A percentile compares a stretch with the other conserved stretches of the same genome.
Conservation (phyloP, 495 filamentous ascomycete genomes). For the Neurospora terricola region DNA sequence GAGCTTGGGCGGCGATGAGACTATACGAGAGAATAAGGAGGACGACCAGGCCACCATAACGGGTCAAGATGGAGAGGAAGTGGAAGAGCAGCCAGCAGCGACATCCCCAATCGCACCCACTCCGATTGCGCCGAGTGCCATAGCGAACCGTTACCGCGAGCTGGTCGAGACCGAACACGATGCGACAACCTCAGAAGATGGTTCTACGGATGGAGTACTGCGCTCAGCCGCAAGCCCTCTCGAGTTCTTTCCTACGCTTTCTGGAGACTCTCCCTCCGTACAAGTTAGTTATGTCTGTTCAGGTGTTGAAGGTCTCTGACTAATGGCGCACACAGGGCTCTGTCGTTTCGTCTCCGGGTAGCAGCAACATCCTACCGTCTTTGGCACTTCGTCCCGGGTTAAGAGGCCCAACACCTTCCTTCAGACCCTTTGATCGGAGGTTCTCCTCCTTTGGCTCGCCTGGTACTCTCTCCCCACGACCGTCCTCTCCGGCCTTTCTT, state of each 20-base stretch:
- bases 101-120: constrained; percentile 11
- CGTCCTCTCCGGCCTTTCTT: constrained; percentile 72
- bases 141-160: constrained; percentile 38
- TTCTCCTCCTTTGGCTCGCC: constrained; percentile 75
- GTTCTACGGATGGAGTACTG: constrained; percentile 30
- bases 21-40: constrained; percentile 29
- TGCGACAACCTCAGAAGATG: constrained; percentile 34
- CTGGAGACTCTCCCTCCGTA: constrained; percentile 83
- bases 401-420: constrained; percentile 60
- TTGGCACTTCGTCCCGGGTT: constrained; percentile 37
- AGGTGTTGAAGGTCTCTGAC: constrained; percentile 3
- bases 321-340: constrained; percentile 57
- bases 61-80: not conserved
- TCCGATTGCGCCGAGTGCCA: constrained; percentile 20
- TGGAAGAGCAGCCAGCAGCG: constrained; percentile 24
- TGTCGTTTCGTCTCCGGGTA: constrained; percentile 63
- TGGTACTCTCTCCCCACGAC: constrained; percentile 47
- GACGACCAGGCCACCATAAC: constrained; percentile 29
- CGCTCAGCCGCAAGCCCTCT: constrained; percentile 35
- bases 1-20: constrained; percentile 30
- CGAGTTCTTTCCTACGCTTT: constrained; percentile 52
- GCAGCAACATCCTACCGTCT: constrained; percentile 49
- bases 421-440: constrained; percentile 86
- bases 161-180: constrained; percentile 23
- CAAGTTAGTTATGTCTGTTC: constrained; percentile 46